A percentile compares a stretch with the other conserved stretches of the same genome.
phyloP scores from a whole-genome alignment of 73 alveolate species.

The Breviolum minutum region DNA sequence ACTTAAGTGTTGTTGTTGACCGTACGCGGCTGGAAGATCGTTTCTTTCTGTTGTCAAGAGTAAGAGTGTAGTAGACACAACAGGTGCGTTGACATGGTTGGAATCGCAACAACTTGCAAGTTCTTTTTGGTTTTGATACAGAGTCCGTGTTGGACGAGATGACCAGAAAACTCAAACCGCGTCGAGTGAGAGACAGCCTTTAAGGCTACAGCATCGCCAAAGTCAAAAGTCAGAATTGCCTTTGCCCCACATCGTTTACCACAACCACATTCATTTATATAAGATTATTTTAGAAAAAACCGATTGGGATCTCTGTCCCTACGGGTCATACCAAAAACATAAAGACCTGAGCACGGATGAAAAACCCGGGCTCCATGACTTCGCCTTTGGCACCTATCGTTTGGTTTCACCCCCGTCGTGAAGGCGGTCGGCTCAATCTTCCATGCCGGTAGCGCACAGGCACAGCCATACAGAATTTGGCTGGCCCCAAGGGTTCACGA shows the following conservation, averaged over 20 bases:
- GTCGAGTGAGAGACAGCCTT: no score
- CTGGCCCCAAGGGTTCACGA: conserved; percentile 36
- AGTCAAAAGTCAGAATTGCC: no score
- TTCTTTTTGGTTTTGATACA: no score
- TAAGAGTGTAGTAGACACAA: no score
- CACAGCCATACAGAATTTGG: conserved; percentile 26
- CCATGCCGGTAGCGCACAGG: conserved; percentile 8
- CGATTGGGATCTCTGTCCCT: neutral
- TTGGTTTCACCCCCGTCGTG: neutral
- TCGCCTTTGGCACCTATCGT: neutral
- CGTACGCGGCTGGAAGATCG: neutral
- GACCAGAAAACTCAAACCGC: no score
- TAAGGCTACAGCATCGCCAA: no score
- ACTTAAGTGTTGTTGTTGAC: neutral
- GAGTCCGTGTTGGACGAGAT: no score
- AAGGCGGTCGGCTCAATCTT: neutral
- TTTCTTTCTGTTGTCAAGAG: no score
- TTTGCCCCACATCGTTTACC: no score
- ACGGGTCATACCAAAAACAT: neutral
- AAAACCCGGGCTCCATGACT: neutral
- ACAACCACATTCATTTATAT: neutral
- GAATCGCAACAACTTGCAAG: no score
- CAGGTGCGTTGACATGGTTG: no score
- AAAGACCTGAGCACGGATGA: neutral
- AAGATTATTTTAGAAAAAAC: neutral